A percentile compares a stretch with the other conserved stretches of the same genome.
Conservation (phyloP, 139 green algal species). For the Limnomonas spitsbergensis region DNA sequence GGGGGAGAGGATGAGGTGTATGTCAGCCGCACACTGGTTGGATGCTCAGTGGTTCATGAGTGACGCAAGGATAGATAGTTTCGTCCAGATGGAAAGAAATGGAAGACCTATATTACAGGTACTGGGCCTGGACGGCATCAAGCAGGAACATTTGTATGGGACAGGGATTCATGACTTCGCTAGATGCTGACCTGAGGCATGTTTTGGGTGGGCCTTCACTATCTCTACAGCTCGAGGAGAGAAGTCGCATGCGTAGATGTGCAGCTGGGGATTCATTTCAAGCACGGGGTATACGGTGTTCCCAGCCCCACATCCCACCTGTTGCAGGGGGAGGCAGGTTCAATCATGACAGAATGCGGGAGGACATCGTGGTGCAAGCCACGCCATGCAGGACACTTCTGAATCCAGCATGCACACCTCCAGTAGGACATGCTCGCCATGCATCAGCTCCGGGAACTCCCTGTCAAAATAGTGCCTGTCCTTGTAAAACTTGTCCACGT, state of each 20-base stretch:
- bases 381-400: too few species aligned
- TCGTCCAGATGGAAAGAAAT: too few species aligned
- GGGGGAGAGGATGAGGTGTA: neutral
- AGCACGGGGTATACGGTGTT: slow-evolving; percentile 90
- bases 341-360: neutral
- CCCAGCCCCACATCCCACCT: slow-evolving; percentile 92
- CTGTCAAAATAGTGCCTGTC: slow-evolving; percentile 46
- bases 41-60: too few species aligned
- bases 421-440: slow-evolving; percentile 30
- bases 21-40: too few species aligned
- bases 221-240: slow-evolving; percentile 70
- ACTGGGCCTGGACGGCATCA: too few species aligned
- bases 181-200: slow-evolving; percentile 24
- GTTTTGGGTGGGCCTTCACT: slow-evolving; percentile 50
- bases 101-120: too few species aligned
- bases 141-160: too few species aligned
- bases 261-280: slow-evolving; percentile 54
- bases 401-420: slow-evolving; percentile 39
- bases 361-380: too few species aligned
- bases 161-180: too few species aligned
- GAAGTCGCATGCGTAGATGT: slow-evolving; percentile 88
- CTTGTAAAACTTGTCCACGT: slow-evolving; percentile 82
- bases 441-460: slow-evolving; percentile 59
- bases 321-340: neutral
- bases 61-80: too few species aligned